Percentiles rank a stretch among this genome's conserved stretches.
These are phyloP conservation scores for Juncus inflexus DNA, from an alignment of 176 grass and related monocot genomes.

Conservation along the genomic window DNA sequence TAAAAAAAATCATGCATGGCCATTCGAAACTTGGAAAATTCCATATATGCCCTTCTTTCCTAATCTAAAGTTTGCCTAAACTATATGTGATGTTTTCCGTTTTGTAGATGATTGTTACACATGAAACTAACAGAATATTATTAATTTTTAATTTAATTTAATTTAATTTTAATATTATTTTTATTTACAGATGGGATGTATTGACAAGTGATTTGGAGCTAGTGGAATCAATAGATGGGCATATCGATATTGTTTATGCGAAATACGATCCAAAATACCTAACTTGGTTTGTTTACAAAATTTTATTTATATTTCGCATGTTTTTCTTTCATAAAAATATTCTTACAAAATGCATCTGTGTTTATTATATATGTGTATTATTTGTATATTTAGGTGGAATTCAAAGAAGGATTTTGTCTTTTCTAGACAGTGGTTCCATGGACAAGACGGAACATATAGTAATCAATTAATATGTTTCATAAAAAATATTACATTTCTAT, in stretches of 20 bases:
- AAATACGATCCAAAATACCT: conserved; percentile 82
- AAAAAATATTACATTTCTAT: conserved; percentile 10
- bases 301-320: not conserved
- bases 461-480: conserved; percentile 34
- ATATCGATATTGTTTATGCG: conserved; percentile 84
- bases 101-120: too few species aligned
- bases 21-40: not conserved
- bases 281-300: conserved; percentile 46
- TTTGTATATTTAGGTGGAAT: conserved; percentile 66
- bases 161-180: not conserved
- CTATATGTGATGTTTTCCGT: too few species aligned
- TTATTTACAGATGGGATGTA: conserved; percentile 81
- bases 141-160: too few species aligned
- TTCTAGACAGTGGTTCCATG: conserved; percentile 79
- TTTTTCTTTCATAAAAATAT: too few species aligned
- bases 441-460: conserved; percentile 94
- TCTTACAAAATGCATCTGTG: too few species aligned
- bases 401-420: conserved; percentile 87
- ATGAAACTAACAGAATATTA: too few species aligned
- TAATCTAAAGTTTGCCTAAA: too few species aligned
- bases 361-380: not conserved
- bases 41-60: not conserved
- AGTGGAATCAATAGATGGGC: conserved; percentile 65
- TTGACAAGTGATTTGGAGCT: conserved; percentile 78
- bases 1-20: too few species aligned